Base-by-base conservation (phyloP, 805 yeast species). In the Metschnikowia rubicola region DNA sequence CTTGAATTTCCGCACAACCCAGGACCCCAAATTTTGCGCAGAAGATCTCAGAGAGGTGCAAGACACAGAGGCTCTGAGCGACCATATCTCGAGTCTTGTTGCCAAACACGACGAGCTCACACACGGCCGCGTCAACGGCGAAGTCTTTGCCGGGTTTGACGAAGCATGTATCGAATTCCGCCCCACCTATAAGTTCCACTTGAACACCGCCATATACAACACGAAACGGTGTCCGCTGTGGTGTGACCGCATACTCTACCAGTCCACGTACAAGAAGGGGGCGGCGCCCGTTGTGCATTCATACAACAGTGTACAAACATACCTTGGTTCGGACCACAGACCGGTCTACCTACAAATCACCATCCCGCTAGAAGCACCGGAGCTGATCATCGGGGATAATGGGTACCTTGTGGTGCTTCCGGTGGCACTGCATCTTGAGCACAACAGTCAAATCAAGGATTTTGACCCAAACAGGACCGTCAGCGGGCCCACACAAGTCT, bases 191-290 rank as follows among this genome's bases (percentile, higher is more conserved):
- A 91, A 91, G 65, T 87, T 71, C 61, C 63, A 65, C 42, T 48
- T 74, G 1, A 77, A 79, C 30, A 71, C 82, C 0, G 73, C 75
- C n/a, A 64, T 67, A 9, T 86, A 79, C 62, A 78, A 79, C 50
- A 36, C 62, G 2, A 83, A 81, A 54, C 71, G 97, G 46, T 68
- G 70, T 1, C 95, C 97, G 0, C 84, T 96, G 7, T 91, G 96
- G 96, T 90, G 97, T 65, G 98, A 91, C 62, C 67, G 98, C 44
- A 78, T 91, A 6, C 62, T 91, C 39, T 88, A 70, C 57, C 77
- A 78, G 46, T 60, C 71, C 1, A 79, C 83, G 21, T 63, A 65
- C 48, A 54, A 61, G 8, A 29, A 33, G 17, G 40, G 43, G 12
- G 37, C 44, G 51, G 45, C 46, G 44, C 71, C 64, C 32, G 48